Conservation (phyloP, 2,329 filamentous ascomycete species). For the Alternaria dauci region DNA sequence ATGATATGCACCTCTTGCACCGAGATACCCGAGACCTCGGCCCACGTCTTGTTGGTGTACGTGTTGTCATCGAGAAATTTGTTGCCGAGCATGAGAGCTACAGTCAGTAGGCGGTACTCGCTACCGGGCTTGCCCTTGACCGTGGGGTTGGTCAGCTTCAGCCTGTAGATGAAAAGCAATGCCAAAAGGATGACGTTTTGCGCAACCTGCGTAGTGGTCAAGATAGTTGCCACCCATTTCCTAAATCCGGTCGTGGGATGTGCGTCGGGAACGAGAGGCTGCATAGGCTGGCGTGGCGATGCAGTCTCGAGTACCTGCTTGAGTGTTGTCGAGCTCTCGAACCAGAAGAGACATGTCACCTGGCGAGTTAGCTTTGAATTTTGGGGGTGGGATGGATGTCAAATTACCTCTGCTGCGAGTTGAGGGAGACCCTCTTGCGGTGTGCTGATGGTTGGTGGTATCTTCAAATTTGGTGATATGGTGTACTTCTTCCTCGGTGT, state of each 20-base stretch:
- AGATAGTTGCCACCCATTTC: constrained; percentile 91
- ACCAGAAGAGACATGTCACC: constrained; percentile 98
- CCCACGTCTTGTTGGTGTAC: constrained; percentile 99
- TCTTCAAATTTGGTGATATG: constrained; percentile 48
- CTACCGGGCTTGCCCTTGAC: constrained; percentile 93
- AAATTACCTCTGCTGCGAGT: constrained; percentile 52
- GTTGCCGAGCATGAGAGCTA: constrained; percentile 96
- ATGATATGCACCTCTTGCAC: constrained; percentile 97
- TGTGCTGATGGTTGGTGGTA: constrained; percentile 48
- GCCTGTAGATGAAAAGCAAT: constrained; percentile 87
- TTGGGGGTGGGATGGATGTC: background rate
- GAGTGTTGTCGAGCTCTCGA: constrained; percentile 84
- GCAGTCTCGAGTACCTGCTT: constrained; percentile 73
- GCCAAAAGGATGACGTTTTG: constrained; percentile 94
- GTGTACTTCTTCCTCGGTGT: constrained; percentile 43
- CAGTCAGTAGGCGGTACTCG: constrained; percentile 90
- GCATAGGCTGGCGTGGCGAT: constrained; percentile 53
- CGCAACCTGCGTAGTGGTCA: constrained; percentile 94
- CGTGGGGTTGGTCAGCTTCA: constrained; percentile 88
- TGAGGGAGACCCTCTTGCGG: constrained; percentile 53
- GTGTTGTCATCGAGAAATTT: constrained; percentile 99
- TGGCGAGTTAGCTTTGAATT: constrained; percentile 50
- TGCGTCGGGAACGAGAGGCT: constrained; percentile 73
- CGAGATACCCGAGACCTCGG: constrained; percentile 92
- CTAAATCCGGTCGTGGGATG: constrained; percentile 81